Evolutionary conservation across 768 basidiomycete species (phyloP).

Genomic region (Pleurotus ostreatus): DNA sequence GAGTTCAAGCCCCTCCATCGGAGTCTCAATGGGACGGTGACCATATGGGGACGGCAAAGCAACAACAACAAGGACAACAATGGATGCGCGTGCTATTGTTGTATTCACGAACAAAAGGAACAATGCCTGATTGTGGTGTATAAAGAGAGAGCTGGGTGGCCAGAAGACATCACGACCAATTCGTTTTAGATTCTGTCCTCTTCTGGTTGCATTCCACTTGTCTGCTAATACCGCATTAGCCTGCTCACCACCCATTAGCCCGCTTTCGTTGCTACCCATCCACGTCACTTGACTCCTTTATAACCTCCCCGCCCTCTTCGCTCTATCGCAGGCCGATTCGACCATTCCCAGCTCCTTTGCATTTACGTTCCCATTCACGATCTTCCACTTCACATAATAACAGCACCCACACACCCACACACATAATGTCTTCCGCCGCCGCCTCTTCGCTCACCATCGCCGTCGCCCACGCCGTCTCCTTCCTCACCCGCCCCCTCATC

Average conservation of each 20-base stretch:
- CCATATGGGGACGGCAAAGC: neutral
- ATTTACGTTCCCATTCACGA: constrained; percentile 12
- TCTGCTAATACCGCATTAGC: neutral
- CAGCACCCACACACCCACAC: neutral
- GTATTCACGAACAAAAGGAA: neutral
- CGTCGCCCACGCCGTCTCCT: constrained; percentile 70
- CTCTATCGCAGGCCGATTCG: constrained; percentile 64
- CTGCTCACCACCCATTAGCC: neutral
- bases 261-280: neutral
- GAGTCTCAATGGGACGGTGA: neutral
- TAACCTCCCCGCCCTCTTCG: constrained; percentile 15
- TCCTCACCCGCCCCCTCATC: constrained; percentile 65
- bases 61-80: neutral
- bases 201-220: constrained; percentile 1
- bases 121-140: neutral
- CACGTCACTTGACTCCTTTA: constrained; percentile 12
- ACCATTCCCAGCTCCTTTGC: constrained; percentile 16
- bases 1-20: constrained; percentile 4
- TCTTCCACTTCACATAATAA: constrained; percentile 16
- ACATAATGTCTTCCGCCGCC: constrained; percentile 24
- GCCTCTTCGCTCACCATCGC: constrained; percentile 54
- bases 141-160: neutral
- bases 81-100: neutral
- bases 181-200: neutral
- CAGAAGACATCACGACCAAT: no score